Percentiles rank a stretch among this genome's conserved stretches.
phyloP scores from a whole-genome alignment of 2,329 filamentous ascomycete genomes.

The Hypoxylon sp. region DNA sequence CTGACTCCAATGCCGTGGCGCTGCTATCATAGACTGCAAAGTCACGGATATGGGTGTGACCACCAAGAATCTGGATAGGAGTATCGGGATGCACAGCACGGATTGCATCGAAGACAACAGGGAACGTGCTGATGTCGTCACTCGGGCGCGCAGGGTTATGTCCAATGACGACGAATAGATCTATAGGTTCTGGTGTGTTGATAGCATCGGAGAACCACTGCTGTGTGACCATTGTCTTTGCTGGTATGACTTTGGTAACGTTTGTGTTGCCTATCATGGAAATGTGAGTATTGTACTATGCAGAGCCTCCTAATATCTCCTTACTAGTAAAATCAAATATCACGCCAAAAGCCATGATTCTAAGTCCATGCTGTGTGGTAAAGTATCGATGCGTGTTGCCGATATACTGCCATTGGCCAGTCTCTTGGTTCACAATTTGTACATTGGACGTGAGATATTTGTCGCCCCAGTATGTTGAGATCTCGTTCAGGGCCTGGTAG shows the following conservation, averaged over 20 bases:
- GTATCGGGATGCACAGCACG: conserved; percentile 62
- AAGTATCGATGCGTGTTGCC: conserved; percentile 56
- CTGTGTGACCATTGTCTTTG: conserved; percentile 60
- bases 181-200: conserved; percentile 61
- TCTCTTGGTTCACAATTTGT: conserved; percentile 52
- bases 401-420: conserved; percentile 52
- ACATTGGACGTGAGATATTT: conserved; percentile 57
- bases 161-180: conserved; percentile 70
- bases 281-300: not conserved
- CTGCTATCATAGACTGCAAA: conserved; percentile 70
- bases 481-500: conserved; percentile 67
- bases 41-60: conserved; percentile 71
- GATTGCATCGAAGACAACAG: conserved; percentile 64
- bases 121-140: conserved; percentile 54
- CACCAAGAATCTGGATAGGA: conserved; percentile 69
- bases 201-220: conserved; percentile 68
- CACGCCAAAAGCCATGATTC: conserved; percentile 56
- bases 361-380: conserved; percentile 52
- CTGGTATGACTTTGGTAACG: conserved; percentile 66
- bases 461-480: conserved; percentile 63
- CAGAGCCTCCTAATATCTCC: conserved; percentile 52
- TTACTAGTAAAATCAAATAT: conserved; percentile 59
- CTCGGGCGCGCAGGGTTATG: conserved; percentile 66
- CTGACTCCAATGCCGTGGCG: conserved; percentile 67
- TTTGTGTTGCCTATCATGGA: conserved; percentile 62